These are phyloP conservation scores for Pugionium dolabratum DNA, from an alignment of 345 rosid species.

Conservation along the genomic window DNA sequence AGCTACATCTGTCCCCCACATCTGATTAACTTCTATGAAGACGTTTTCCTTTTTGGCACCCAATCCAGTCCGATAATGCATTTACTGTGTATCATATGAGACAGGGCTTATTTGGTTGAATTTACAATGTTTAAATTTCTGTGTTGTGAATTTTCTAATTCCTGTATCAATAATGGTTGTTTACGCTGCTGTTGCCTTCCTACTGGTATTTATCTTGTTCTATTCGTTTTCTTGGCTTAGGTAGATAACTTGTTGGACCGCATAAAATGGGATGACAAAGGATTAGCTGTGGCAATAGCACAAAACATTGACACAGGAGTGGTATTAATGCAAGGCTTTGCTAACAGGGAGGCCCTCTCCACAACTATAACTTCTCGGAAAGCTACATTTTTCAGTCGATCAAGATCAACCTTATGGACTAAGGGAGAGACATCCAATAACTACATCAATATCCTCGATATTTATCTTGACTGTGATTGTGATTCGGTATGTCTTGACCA, in stretches of 20 bases:
- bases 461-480: conserved; percentile 76
- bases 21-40: background rate
- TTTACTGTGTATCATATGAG: background rate
- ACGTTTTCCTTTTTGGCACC: conserved; percentile 14
- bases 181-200: conserved; percentile 18
- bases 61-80: background rate
- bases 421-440: conserved; percentile 93
- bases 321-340: conserved; percentile 93
- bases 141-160: background rate
- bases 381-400: conserved; percentile 92
- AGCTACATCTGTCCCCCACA: conserved; percentile 61
- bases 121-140: background rate
- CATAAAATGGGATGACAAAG: conserved; percentile 91
- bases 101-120: background rate
- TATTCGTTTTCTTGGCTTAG: conserved; percentile 46
- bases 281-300: conserved; percentile 92
- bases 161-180: conserved; percentile 33
- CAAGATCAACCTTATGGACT: conserved; percentile 84
- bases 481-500: conserved; percentile 64
- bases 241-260: conserved; percentile 63
- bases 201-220: background rate
- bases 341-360: conserved; percentile 73
- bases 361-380: conserved; percentile 64
- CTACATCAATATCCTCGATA: conserved; percentile 72
- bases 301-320: conserved; percentile 92